These are phyloP conservation scores for Cytospora piceicola DNA, from an alignment of 2,329 filamentous ascomycete species.

Conservation along the genomic window DNA sequence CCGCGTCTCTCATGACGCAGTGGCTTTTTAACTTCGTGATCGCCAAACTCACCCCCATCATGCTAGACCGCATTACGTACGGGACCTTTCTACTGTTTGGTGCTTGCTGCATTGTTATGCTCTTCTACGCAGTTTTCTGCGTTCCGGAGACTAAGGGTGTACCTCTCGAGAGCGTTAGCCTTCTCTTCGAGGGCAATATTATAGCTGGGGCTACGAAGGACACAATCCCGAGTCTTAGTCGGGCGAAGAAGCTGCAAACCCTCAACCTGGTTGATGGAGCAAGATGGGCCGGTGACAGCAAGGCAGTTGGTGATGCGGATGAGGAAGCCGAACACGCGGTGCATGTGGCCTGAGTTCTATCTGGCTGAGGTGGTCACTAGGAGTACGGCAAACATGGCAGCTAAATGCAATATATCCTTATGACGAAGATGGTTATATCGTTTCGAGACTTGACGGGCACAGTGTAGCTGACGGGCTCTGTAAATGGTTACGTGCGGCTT, in stretches of 20 bases:
- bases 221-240: slow-evolving; percentile 20
- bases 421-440: too few relatives aligned
- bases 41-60: slow-evolving; percentile 45
- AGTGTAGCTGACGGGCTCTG: too few relatives aligned
- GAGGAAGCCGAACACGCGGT: slow-evolving; percentile 9
- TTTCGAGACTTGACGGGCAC: neutral
- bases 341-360: slow-evolving; percentile 9
- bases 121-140: slow-evolving; percentile 53
- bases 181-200: slow-evolving; percentile 29
- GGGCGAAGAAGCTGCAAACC: slow-evolving; percentile 21
- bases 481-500: neutral
- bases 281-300: slow-evolving; percentile 7
- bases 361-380: neutral
- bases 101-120: slow-evolving; percentile 48
- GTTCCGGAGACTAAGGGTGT: slow-evolving; percentile 58
- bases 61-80: slow-evolving; percentile 48
- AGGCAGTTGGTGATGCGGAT: slow-evolving; percentile 22
- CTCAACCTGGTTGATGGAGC: slow-evolving; percentile 10
- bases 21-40: slow-evolving; percentile 48
- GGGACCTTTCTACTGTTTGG: slow-evolving; percentile 60
- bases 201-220: slow-evolving; percentile 28
- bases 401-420: neutral
- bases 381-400: neutral
- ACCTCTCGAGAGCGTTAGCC: slow-evolving; percentile 44
- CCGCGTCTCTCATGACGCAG: slow-evolving; percentile 34